Base-by-base conservation (phyloP, 2,329 filamentous ascomycete species). In the Arthroderma sp. region DNA sequence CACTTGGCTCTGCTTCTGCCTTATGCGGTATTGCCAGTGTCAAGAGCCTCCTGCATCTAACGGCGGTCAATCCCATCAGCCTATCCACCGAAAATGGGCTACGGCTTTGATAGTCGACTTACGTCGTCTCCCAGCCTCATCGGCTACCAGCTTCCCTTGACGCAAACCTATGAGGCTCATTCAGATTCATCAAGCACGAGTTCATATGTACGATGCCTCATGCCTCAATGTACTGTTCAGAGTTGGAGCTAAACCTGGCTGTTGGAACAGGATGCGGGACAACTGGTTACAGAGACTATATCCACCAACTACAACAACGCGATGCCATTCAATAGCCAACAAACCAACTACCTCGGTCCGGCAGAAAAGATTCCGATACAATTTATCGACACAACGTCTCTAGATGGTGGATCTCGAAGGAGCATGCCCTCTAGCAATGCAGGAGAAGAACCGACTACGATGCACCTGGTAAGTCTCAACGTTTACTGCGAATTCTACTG, bases 101-200 rank as follows among this genome's bases (percentile, higher is more conserved):
- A 34, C 32, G 8, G 15, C 15, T 22, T 22, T 22, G 15, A 22
- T 22, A 22, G 15, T 22, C 15, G 15, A 22, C 15, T 22, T 22
- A 22, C 15, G 15, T 22, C 15, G 15, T 74, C 75, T 11, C 40
- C 40, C 27, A 36, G 10, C 8, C n/a, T 43, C 27, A 36, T 29
- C 5, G 29, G 31, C 15, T 43, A 43, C 15, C 10, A 15, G 22
- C 29, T 33, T n/a, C 7, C 40, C 8, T 22, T 43, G 5, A 27
- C 31, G 15, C 31, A 43, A 2, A 15, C 39, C 34, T 43, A 43
- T 36, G 32, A 43, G 6, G 33, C 31, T 27, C 31, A 7, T 4
- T 43, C 40, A 9, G 40, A 43, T 11, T 43, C 40, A 8, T 43
- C 40, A 6, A 43, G 40, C 28, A 28, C 40, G 2, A 33, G 33